Percentiles rank a stretch among this genome's conserved stretches.
These are phyloP conservation scores for Macrolepiota albuminosa DNA, from an alignment of 768 basidiomycete species.

Conservation along the genomic window DNA sequence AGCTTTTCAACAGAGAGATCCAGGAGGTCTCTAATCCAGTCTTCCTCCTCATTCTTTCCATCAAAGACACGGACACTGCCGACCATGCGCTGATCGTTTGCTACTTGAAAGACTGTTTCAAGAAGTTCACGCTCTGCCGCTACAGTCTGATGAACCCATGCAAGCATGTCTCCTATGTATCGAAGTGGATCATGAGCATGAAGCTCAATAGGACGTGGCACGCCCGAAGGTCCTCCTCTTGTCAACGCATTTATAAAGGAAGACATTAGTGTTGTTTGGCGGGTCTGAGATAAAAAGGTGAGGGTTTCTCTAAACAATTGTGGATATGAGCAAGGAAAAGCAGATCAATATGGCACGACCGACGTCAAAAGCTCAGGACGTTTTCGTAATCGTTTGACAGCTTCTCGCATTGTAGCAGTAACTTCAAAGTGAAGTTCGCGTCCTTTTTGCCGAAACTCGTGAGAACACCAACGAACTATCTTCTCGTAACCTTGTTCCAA, in stretches of 20 bases:
- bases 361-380: slow-evolving; percentile 77
- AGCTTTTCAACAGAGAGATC: slow-evolving; percentile 79
- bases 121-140: slow-evolving; percentile 94
- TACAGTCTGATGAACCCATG: slow-evolving; percentile 96
- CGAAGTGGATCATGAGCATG: slow-evolving; percentile 97
- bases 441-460: slow-evolving; percentile 79
- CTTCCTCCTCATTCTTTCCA: slow-evolving; percentile 59
- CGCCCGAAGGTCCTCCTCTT: slow-evolving; percentile 77
- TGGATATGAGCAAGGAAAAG: background rate
- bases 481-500: slow-evolving; percentile 91
- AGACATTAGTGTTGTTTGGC: slow-evolving; percentile 75
- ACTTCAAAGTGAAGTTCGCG: slow-evolving; percentile 75
- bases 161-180: slow-evolving; percentile 97
- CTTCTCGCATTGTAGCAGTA: slow-evolving; percentile 57
- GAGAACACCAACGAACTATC: slow-evolving; percentile 77
- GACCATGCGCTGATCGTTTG: slow-evolving; percentile 66
- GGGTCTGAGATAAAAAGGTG: slow-evolving; percentile 69
- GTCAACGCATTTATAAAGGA: slow-evolving; percentile 86
- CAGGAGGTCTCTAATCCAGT: slow-evolving; percentile 75
- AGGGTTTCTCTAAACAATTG: slow-evolving; percentile 57
- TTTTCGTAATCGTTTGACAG: slow-evolving; percentile 66
- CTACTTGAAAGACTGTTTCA: slow-evolving; percentile 77
- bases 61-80: slow-evolving; percentile 57
- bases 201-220: slow-evolving; percentile 91
- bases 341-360: slow-evolving; percentile 17